These are phyloP conservation scores for Blepharisma undulans DNA, from an alignment of 169 alveolate genomes.

Conservation along the genomic window DNA sequence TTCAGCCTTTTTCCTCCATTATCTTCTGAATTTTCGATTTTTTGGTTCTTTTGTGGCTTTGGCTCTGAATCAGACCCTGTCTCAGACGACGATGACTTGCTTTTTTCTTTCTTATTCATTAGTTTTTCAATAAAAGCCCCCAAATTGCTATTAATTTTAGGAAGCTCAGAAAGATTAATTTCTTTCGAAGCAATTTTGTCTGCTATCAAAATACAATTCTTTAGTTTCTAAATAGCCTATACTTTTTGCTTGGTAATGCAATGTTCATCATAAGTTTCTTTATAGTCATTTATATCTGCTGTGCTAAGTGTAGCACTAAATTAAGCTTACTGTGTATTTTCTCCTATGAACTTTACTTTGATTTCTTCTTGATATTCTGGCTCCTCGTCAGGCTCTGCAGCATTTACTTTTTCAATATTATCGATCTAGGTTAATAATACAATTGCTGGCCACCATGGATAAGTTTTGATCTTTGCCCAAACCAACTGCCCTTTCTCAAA, in stretches of 20 bases:
- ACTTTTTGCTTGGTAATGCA: not conserved
- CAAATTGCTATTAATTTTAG: not conserved
- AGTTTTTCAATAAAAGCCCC: not conserved
- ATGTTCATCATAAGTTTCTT: not conserved
- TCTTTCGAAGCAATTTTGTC: not conserved
- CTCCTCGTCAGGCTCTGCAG: not conserved
- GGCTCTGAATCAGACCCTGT: not conserved
- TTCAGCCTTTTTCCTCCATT: not conserved
- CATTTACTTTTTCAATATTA: not conserved
- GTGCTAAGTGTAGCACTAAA: not conserved
- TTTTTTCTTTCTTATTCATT: not conserved
- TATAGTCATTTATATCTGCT: not conserved
- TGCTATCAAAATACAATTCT: not conserved
- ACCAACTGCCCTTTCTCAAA: not conserved
- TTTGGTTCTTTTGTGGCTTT: not conserved
- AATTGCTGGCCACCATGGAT: slow-evolving; percentile 31
- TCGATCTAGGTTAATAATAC: not conserved
- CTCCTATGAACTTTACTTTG: not conserved
- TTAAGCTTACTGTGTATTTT: not conserved
- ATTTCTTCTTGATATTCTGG: not conserved
- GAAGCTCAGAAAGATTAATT: not conserved
- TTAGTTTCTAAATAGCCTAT: not conserved
- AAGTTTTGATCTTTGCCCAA: slow-evolving; percentile 14
- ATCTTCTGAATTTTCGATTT: not conserved
- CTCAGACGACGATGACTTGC: not conserved